A percentile compares a stretch with the other conserved stretches of the same genome.
Evolutionary conservation across 495 filamentous ascomycete species (phyloP).

Genomic region (Chaetomium tenue): DNA sequence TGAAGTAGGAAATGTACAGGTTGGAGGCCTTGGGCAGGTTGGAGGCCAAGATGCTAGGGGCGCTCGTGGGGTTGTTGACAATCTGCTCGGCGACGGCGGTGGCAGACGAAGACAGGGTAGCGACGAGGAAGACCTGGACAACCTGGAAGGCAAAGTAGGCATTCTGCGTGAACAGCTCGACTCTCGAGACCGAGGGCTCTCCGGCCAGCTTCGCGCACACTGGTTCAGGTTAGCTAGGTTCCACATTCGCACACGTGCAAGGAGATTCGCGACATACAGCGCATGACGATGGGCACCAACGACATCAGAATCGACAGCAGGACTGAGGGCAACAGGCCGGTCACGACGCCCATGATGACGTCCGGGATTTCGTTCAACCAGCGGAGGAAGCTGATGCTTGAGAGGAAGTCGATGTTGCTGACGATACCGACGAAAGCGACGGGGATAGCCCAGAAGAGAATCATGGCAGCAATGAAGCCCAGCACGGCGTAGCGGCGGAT

Average conservation of each 20-base stretch:
- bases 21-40: constrained; percentile 82
- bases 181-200: constrained; percentile 68
- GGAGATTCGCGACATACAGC: constrained; percentile 35
- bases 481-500: constrained; percentile 67
- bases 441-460: constrained; percentile 96
- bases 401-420: constrained; percentile 75
- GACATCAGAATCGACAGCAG: constrained; percentile 85
- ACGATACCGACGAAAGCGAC: constrained; percentile 82
- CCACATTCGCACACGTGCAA: too few relatives aligned
- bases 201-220: constrained; percentile 75
- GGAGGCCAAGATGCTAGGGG: constrained; percentile 63
- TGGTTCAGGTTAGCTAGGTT: constrained; percentile 22
- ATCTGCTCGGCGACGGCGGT: constrained; percentile 64
- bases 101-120: constrained; percentile 75
- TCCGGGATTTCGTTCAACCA: constrained; percentile 74
- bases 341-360: constrained; percentile 74
- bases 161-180: constrained; percentile 88
- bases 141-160: constrained; percentile 95
- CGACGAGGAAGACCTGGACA: constrained; percentile 88
- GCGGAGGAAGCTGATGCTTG: constrained; percentile 61
- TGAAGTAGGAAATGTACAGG: constrained; percentile 94
- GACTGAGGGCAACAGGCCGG: constrained; percentile 78
- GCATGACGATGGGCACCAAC: constrained; percentile 80
- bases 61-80: constrained; percentile 57
- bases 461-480: constrained; percentile 69